Base-by-base conservation (phyloP, 352 stramenopile species). In the Pythium rhizo-oryzae region DNA sequence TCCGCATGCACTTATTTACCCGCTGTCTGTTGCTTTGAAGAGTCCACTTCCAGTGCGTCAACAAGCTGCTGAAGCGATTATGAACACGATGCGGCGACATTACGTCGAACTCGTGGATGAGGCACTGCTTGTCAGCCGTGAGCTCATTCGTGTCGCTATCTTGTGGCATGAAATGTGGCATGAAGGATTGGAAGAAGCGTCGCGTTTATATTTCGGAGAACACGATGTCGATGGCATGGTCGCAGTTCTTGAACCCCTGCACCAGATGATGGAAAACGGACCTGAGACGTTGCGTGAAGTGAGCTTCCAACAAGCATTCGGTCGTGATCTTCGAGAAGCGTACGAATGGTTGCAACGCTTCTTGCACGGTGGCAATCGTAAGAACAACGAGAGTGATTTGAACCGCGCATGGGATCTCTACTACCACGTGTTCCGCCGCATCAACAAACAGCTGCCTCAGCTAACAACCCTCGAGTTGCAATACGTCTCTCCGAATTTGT, bases 131-230 rank as follows among this genome's bases (percentile, higher is more conserved):
- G 9, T 94, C 84, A 94, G 82, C 9, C 92, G 92, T 11, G 98
- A 99, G 73, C 88, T 99, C 24, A 99, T 99, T 70, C 93, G 97
- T 54, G 97, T 99, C 19, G 98, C 98, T 47, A 99, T 99, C 59
- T 76, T 99, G 6, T 99, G 98, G 98, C 94, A 99, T 67, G 98
- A 99, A 76, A 84, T 98, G 28, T 99, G 98, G 98, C 96, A 99
- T 64, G 97, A 93, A 6, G 85, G 84, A 18, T 84, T 99, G 4
- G 98, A 99, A 75, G 96, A 99, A 74, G 98, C 98, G 0, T 99
- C 93, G 4, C 89, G 97, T 28, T 84, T 99, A 44, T 97, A 99
- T 76, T 99, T 99, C 75, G 97, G 93, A 54, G 97, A 99, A 66
- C 96, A 91, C 30, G 97, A 99, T 77, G 87, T 98, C 25, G 89